phyloP scores from a whole-genome alignment of 2,329 filamentous ascomycete genomes.

The Fusarium sp. region DNA sequence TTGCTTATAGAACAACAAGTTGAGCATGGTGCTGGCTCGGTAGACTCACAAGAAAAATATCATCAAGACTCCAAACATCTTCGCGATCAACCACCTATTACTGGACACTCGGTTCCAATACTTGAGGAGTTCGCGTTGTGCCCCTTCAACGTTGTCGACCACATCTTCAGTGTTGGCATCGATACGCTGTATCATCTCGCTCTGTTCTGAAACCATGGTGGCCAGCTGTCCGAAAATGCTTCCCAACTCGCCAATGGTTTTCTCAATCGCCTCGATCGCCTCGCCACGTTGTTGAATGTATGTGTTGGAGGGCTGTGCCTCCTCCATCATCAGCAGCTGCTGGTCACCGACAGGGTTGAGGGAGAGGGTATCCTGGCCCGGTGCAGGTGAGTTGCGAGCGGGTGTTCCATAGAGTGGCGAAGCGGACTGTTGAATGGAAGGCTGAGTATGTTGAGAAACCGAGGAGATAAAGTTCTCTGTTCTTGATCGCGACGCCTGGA shows the following conservation, averaged over 20 bases:
- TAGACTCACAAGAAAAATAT: conserved; percentile 80
- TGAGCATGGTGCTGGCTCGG: background rate
- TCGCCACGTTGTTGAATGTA: conserved; percentile 96
- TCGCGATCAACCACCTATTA: conserved; percentile 94
- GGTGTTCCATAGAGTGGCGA: conserved; percentile 90
- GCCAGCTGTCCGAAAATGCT: conserved; percentile 93
- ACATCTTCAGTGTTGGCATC: conserved; percentile 98
- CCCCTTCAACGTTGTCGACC: conserved; percentile 97
- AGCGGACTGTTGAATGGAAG: conserved; percentile 77
- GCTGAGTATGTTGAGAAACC: conserved; percentile 81
- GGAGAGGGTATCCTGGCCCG: conserved; percentile 80
- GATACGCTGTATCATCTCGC: conserved; percentile 96
- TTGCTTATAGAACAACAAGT: background rate
- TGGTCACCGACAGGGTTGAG: conserved; percentile 86
- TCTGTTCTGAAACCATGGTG: conserved; percentile 96
- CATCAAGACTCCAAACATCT: conserved; percentile 86
- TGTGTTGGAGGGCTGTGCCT: conserved; percentile 84
- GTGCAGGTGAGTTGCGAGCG: conserved; percentile 72
- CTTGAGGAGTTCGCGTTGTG: conserved; percentile 93
- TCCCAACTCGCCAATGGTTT: conserved; percentile 92
- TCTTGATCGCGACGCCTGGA: conserved; percentile 89
- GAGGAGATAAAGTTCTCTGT: conserved; percentile 97
- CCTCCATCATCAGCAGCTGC: conserved; percentile 91
- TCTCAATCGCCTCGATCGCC: conserved; percentile 96
- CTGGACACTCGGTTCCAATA: conserved; percentile 96